Evolutionary conservation across 202 grass and related monocot species (phyloP).

Genomic region (Carex sylvatica): DNA sequence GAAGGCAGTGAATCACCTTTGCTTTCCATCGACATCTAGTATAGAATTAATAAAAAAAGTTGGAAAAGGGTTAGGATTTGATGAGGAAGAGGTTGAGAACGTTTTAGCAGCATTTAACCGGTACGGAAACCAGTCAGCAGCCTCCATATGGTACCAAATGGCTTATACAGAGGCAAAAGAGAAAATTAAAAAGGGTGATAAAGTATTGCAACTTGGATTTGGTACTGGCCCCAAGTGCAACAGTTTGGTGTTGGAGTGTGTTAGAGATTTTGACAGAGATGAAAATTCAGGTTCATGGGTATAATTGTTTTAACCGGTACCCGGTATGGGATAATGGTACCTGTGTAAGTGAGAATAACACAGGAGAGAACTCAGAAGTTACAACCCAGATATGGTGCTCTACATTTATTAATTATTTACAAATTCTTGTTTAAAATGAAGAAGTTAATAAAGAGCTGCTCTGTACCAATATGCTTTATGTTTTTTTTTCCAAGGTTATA

Average conservation of each 20-base stretch:
- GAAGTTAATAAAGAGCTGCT: too few relatives aligned
- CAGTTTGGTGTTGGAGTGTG: slow-evolving; percentile 53
- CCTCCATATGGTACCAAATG: slow-evolving; percentile 80
- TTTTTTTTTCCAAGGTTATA: too few relatives aligned
- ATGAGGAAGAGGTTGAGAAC: slow-evolving; percentile 51
- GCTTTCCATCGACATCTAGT: slow-evolving; percentile 50
- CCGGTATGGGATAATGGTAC: neutral
- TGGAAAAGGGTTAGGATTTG: slow-evolving; percentile 54
- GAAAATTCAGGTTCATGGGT: slow-evolving; percentile 37
- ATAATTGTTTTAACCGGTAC: slow-evolving; percentile 34
- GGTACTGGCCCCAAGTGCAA: slow-evolving; percentile 69
- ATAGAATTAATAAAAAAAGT: slow-evolving; percentile 53
- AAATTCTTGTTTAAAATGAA: too few relatives aligned
- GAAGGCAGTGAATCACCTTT: slow-evolving; percentile 54
- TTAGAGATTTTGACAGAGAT: slow-evolving; percentile 21
- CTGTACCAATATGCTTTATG: too few relatives aligned
- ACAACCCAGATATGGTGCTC: too few relatives aligned
- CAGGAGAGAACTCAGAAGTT: neutral
- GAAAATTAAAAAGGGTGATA: slow-evolving; percentile 37
- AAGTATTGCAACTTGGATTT: slow-evolving; percentile 59
- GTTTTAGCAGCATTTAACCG: slow-evolving; percentile 67
- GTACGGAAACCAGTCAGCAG: slow-evolving; percentile 76
- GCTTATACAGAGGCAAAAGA: slow-evolving; percentile 65
- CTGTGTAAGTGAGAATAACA: neutral
- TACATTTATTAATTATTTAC: too few relatives aligned